phyloP scores from a whole-genome alignment of 305 asterid species.

The Plantago coronopus region DNA sequence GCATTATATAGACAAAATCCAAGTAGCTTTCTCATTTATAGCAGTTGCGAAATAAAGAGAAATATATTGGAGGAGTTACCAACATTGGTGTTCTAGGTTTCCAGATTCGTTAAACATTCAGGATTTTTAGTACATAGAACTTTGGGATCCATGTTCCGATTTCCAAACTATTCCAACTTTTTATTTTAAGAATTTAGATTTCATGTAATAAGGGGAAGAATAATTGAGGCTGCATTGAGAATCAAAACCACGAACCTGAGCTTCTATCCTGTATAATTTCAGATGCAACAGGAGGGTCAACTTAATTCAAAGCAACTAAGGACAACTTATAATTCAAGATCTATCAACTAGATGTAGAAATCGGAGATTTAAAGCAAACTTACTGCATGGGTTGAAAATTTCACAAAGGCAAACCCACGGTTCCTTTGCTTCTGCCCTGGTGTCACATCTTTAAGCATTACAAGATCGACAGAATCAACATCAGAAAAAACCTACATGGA shows the following conservation, averaged over 20 bases:
- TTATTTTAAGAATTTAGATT: constrained; percentile 25
- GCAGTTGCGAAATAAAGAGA: constrained; percentile 1
- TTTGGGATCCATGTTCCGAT: constrained; percentile 15
- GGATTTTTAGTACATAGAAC: constrained; percentile 13
- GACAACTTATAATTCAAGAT: constrained; percentile 21
- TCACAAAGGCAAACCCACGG: constrained; percentile 93
- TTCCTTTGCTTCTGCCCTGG: constrained; percentile 60
- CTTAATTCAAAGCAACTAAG: constrained; percentile 31
- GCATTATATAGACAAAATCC: constrained; percentile 1
- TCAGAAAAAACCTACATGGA: constrained; percentile 69
- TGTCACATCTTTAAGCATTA: constrained; percentile 41
- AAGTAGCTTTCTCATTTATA: background rate
- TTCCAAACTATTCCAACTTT: constrained; percentile 15
- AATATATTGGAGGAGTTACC: background rate
- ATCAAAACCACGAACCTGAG: constrained; percentile 88
- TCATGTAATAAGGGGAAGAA: constrained; percentile 36
- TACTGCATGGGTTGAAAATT: constrained; percentile 81
- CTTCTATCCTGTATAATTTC: constrained; percentile 72
- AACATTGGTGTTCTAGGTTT: background rate
- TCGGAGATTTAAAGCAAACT: constrained; percentile 33
- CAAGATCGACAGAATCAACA: constrained; percentile 69
- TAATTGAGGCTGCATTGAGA: constrained; percentile 65
- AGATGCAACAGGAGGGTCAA: constrained; percentile 61
- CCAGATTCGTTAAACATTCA: constrained; percentile 8
- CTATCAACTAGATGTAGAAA: constrained; percentile 20